Conservation (phyloP, 2,329 filamentous ascomycete genomes). For the Trichoderma breve region DNA sequence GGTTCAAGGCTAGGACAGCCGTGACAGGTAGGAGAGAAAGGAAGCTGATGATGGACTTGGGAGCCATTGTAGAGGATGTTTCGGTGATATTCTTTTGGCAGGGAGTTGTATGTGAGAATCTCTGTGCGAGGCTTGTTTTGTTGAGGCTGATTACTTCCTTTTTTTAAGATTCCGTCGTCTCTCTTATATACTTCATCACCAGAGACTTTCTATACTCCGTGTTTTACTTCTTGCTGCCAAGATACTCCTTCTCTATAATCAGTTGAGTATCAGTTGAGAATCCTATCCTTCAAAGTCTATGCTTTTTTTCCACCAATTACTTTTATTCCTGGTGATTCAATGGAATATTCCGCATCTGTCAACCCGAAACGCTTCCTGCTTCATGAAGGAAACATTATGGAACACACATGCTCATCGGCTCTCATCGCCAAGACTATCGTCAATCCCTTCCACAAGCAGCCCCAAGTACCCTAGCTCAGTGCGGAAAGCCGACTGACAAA, state of each 20-base stretch:
- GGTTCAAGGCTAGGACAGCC: conserved; percentile 10
- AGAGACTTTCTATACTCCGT: not conserved
- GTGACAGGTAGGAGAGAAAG: not conserved
- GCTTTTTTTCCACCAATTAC: conserved; percentile 14
- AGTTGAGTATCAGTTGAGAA: not conserved
- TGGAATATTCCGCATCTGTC: not conserved
- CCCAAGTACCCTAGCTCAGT: not conserved
- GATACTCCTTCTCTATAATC: not conserved
- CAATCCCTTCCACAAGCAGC: not conserved
- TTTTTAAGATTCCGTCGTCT: not conserved
- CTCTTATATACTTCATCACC: not conserved
- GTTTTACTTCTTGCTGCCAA: not conserved
- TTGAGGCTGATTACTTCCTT: not conserved
- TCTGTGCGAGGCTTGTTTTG: not conserved
- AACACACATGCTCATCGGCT: not conserved
- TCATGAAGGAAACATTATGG: not conserved
- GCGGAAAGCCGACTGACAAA: not conserved
- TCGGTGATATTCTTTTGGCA: not conserved
- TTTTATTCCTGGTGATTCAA: not conserved
- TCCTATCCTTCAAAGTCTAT: not conserved
- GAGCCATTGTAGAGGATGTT: not conserved
- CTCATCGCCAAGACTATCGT: not conserved
- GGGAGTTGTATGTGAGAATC: no score
- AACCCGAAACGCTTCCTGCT: not conserved
- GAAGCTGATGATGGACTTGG: conserved; percentile 2